Percentiles rank a stretch among this genome's conserved stretches.
Conservation (phyloP, 2,329 filamentous ascomycete genomes). For the Ustulina deusta region DNA sequence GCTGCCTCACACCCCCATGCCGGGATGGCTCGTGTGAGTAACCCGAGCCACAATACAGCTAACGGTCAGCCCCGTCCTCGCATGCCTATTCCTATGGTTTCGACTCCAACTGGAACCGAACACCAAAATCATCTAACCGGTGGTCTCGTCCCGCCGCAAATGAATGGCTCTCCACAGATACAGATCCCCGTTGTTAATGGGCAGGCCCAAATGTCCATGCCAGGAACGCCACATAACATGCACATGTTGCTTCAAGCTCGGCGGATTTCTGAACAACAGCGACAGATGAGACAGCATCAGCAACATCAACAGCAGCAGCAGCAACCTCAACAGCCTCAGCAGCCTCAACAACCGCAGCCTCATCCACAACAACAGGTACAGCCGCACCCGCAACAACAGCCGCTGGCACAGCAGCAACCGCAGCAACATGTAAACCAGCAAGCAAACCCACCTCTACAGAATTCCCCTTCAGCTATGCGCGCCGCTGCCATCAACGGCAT, state of each 20-base stretch:
- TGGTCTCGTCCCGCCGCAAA: slow-evolving; percentile 65
- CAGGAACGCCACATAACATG: slow-evolving; percentile 61
- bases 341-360: slow-evolving; percentile 45
- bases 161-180: slow-evolving; percentile 76
- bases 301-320: slow-evolving; percentile 55
- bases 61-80: slow-evolving; percentile 62
- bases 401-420: slow-evolving; percentile 38
- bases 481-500: slow-evolving; percentile 58
- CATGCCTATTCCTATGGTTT: slow-evolving; percentile 63
- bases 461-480: slow-evolving; percentile 59
- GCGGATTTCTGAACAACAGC: slow-evolving; percentile 74
- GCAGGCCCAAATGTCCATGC: slow-evolving; percentile 71
- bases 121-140: slow-evolving; percentile 63
- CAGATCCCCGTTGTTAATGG: slow-evolving; percentile 72
- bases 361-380: slow-evolving; percentile 36
- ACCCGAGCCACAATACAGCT: slow-evolving; percentile 59
- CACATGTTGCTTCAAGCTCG: slow-evolving; percentile 72
- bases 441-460: slow-evolving; percentile 51
- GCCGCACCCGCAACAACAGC: slow-evolving; percentile 36
- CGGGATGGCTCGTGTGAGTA: slow-evolving; percentile 56
- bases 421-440: slow-evolving; percentile 55
- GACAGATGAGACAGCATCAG: slow-evolving; percentile 59
- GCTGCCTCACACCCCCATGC: slow-evolving; percentile 51
- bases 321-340: slow-evolving; percentile 52
- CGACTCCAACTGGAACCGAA: slow-evolving; percentile 62